Conservation (phyloP, 495 filamentous ascomycete species). For the Astrocystis sublimbata region DNA sequence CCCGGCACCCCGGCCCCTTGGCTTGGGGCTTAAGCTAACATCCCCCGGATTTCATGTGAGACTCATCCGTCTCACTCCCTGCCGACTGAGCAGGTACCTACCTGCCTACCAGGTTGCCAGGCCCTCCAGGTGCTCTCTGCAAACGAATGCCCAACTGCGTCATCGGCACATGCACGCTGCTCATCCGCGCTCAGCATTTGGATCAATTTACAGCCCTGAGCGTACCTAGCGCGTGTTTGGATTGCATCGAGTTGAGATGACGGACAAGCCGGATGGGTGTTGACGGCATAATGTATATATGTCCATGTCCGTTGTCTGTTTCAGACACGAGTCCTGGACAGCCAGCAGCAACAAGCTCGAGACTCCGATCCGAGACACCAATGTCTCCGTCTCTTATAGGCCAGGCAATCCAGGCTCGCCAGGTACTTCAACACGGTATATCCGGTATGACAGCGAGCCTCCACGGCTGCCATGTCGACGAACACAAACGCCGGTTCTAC, state of each 20-base stretch:
- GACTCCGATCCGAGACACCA: background rate
- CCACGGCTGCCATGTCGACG: background rate
- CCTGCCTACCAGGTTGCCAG: background rate
- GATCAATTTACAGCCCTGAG: background rate
- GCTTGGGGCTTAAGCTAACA: slow-evolving; percentile 2
- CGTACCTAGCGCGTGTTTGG: background rate
- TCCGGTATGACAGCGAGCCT: background rate
- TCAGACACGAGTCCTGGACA: background rate
- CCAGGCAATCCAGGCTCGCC: background rate
- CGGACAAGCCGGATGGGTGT: background rate
- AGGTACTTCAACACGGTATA: background rate
- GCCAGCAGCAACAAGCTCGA: background rate
- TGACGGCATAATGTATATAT: background rate
- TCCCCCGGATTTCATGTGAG: slow-evolving; percentile 15
- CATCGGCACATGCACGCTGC: no score
- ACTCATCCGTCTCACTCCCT: background rate
- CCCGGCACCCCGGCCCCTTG: background rate
- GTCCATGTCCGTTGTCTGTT: background rate
- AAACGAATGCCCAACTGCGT: no score
- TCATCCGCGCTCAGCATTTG: background rate
- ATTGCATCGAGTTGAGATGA: background rate
- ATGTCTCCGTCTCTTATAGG: background rate
- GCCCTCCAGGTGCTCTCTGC: no score
- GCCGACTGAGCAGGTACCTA: background rate
- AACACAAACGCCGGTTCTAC: no score